Conservation (phyloP, 441 rosid genomes). For the Pelargonium citronellum region DNA sequence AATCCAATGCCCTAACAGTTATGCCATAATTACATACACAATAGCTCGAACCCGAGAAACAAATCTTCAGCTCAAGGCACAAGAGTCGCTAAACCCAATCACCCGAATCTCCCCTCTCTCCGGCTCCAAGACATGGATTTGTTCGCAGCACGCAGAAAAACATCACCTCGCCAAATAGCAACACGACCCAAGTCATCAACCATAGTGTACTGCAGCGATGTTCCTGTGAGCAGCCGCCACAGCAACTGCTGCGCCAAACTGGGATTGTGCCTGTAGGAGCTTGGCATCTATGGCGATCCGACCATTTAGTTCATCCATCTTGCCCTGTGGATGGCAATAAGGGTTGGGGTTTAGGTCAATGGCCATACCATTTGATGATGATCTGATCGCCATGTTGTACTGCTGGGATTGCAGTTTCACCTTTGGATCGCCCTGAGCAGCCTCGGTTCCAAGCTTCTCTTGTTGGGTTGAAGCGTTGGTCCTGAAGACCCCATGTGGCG, state of each 20-base stretch:
- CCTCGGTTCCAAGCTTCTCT: conserved; percentile 33
- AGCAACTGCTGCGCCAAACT: conserved; percentile 31
- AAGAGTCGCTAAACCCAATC: no score
- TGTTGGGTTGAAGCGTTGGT: conserved; percentile 55
- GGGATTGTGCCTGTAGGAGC: conserved; percentile 52
- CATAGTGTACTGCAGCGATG: conserved; percentile 63
- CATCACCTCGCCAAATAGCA: no score
- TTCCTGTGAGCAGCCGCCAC: conserved; percentile 54
- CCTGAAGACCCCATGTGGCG: conserved; percentile 36
- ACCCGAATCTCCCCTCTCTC: no score
- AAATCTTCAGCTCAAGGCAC: no score
- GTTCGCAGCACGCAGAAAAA: no score
- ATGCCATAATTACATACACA: no score
- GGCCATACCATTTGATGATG: conserved; percentile 58
- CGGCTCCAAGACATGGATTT: no score
- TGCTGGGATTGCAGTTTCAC: conserved; percentile 51
- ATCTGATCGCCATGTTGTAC: conserved; percentile 47
- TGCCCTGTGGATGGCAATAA: conserved; percentile 54
- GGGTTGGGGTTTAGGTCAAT: conserved; percentile 76
- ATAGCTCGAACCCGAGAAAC: no score
- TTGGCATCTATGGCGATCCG: conserved; percentile 51
- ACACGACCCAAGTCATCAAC: not conserved
- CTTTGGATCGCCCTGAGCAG: conserved; percentile 34
- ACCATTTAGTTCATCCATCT: conserved; percentile 49
- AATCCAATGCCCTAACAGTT: no score